Conservation (phyloP, 2,329 filamentous ascomycete species). For the Hymenoscyphus fructigenus region DNA sequence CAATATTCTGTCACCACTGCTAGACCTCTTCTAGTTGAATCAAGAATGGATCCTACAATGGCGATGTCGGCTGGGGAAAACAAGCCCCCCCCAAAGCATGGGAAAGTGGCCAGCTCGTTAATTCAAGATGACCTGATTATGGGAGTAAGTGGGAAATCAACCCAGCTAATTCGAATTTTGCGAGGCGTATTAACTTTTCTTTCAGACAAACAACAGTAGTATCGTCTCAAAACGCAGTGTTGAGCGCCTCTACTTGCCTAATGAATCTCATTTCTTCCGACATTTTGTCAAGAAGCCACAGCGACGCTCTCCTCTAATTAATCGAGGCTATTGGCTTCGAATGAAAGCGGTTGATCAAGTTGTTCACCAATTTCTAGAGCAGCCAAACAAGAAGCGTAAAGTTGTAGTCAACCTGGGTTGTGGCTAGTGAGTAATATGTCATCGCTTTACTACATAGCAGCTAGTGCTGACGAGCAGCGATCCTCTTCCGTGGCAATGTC, state of each 20-base stretch:
- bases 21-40: background rate
- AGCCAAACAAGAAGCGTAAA: slow-evolving; percentile 57
- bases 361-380: slow-evolving; percentile 70
- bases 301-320: slow-evolving; percentile 82
- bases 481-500: slow-evolving; percentile 80
- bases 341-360: slow-evolving; percentile 78
- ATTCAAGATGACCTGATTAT: slow-evolving; percentile 47
- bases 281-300: slow-evolving; percentile 85
- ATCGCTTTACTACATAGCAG: slow-evolving; percentile 1
- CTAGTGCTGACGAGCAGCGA: slow-evolving; percentile 56
- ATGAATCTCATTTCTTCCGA: slow-evolving; percentile 79
- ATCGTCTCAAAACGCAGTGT: slow-evolving; percentile 92
- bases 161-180: background rate
- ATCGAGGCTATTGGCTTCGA: slow-evolving; percentile 83
- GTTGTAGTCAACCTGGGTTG: slow-evolving; percentile 83
- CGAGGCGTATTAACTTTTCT: slow-evolving; percentile 6
- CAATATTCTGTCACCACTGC: background rate
- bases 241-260: slow-evolving; percentile 78
- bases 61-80: background rate
- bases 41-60: background rate
- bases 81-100: background rate
- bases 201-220: slow-evolving; percentile 82
- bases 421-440: slow-evolving; percentile 68
- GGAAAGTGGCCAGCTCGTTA: background rate
- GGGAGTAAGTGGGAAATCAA: slow-evolving; percentile 23